Conservation (phyloP, 495 filamentous ascomycete species). For the Penicillium steckii region DNA sequence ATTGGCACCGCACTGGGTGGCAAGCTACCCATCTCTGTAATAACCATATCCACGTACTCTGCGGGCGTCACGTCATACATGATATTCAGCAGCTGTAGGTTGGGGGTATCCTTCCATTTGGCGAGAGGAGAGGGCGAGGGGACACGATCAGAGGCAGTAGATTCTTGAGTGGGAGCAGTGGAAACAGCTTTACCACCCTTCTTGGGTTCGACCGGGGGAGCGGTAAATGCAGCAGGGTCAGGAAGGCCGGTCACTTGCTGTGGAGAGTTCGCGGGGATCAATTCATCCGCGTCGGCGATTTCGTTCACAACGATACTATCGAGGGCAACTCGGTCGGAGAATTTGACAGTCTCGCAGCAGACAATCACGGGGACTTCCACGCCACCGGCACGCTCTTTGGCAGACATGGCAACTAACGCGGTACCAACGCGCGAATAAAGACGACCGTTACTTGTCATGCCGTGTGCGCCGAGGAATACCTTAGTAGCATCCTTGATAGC, state of each 20-base stretch:
- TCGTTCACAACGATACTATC: constrained; percentile 94
- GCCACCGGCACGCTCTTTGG: constrained; percentile 59
- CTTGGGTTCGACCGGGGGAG: constrained; percentile 29
- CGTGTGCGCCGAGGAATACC: constrained; percentile 84
- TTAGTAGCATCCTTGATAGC: constrained; percentile 72
- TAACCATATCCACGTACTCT: constrained; percentile 80
- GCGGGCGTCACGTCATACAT: constrained; percentile 95
- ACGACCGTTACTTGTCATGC: constrained; percentile 86
- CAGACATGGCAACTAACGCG: constrained; percentile 83
- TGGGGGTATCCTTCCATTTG: constrained; percentile 60
- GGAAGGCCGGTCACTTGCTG: constrained; percentile 40
- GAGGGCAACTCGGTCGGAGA: constrained; percentile 84
- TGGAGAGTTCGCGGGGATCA: constrained; percentile 38
- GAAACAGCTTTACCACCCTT: constrained; percentile 37
- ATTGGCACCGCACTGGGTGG: constrained; percentile 77
- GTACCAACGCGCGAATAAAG: constrained; percentile 87
- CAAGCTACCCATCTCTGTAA: constrained; percentile 87
- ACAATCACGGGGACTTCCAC: constrained; percentile 77
- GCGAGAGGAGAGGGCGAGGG: constrained; percentile 38
- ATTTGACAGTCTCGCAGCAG: constrained; percentile 93
- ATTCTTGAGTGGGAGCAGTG: constrained; percentile 21
- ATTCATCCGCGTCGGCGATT: constrained; percentile 69
- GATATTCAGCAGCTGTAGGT: constrained; percentile 73
- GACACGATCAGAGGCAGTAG: constrained; percentile 15
- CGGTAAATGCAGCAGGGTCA: constrained; percentile 25